A percentile compares a stretch with the other conserved stretches of the same genome.
These are phyloP conservation scores for Boletus sensibilis DNA, from an alignment of 768 basidiomycete species.

Conservation along the genomic window DNA sequence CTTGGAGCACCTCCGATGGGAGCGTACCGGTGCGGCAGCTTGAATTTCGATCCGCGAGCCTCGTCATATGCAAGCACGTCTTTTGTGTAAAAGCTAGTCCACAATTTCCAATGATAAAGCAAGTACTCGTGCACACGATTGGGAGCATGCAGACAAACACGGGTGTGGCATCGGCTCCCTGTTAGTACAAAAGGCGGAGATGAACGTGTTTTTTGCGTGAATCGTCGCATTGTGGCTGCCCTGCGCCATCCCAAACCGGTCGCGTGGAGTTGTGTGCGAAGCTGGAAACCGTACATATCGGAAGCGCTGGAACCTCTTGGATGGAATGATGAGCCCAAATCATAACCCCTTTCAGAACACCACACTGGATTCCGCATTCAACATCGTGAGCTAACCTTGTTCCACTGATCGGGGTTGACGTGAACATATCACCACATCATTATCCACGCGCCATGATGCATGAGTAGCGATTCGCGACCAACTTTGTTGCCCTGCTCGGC, in stretches of 20 bases:
- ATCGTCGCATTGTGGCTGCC: constrained; percentile 8
- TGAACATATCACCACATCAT: constrained; percentile 1
- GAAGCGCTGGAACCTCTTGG: constrained; percentile 9
- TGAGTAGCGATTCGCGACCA: constrained; percentile 8
- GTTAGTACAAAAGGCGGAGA: constrained; percentile 26
- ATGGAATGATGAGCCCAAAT: constrained; percentile 1
- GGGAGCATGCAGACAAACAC: background rate
- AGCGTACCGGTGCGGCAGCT: constrained; percentile 5
- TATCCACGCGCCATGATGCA: constrained; percentile 1
- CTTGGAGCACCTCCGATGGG: constrained; percentile 20
- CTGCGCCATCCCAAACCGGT: constrained; percentile 22
- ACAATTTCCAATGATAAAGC: constrained; percentile 23
- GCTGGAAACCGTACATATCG: constrained; percentile 15
- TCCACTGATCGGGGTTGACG: constrained; percentile 23
- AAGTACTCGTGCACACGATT: constrained; percentile 1
- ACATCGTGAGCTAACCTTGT: constrained; percentile 35
- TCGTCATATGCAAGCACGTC: background rate
- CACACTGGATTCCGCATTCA: constrained; percentile 21
- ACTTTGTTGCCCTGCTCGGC: constrained; percentile 9
- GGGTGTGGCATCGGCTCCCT: constrained; percentile 17
- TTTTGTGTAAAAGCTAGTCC: constrained; percentile 3
- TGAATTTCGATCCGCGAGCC: constrained; percentile 26
- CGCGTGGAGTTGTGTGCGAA: constrained; percentile 11
- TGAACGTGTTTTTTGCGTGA: constrained; percentile 21
- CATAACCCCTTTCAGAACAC: constrained; percentile 15